Evolutionary conservation across 2,329 filamentous ascomycete genomes (phyloP).

Genomic region (Neofusicoccum laricinum): DNA sequence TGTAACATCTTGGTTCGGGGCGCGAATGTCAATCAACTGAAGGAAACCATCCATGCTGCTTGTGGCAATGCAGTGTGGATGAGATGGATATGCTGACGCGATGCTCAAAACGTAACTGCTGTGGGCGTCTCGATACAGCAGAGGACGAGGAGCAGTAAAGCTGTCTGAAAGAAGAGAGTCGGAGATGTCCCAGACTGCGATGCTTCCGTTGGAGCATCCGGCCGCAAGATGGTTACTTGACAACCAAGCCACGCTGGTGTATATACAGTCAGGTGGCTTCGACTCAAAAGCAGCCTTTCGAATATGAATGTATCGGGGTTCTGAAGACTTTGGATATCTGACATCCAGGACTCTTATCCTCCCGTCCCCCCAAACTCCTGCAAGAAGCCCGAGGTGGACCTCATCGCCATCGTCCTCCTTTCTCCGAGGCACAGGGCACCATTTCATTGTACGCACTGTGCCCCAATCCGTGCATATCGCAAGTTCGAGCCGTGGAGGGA

Average conservation of each 20-base stretch:
- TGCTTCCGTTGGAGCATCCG: constrained; percentile 55
- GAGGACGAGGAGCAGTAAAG: constrained; percentile 31
- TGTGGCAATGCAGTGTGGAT: constrained; percentile 52
- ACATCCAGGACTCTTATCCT: constrained; percentile 54
- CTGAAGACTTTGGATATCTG: constrained; percentile 17
- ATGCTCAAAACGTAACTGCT: constrained; percentile 49
- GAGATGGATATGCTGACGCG: constrained; percentile 52
- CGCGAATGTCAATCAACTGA: constrained; percentile 53
- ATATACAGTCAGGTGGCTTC: constrained; percentile 51
- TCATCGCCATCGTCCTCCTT: constrained; percentile 23
- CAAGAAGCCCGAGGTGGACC: constrained; percentile 51
- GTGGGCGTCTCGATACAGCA: constrained; percentile 43
- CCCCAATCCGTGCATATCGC: constrained; percentile 59
- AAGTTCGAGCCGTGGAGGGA: constrained; percentile 45
- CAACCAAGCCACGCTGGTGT: constrained; percentile 57
- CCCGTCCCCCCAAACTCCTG: constrained; percentile 59
- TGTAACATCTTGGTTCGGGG: constrained; percentile 43
- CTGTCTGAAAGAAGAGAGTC: constrained; percentile 31
- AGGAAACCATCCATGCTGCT: constrained; percentile 55
- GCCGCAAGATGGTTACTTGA: constrained; percentile 54
- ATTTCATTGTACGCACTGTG: constrained; percentile 52
- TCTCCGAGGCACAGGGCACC: constrained; percentile 51
- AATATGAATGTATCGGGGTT: constrained; percentile 39
- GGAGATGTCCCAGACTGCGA: constrained; percentile 53
- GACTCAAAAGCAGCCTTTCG: constrained; percentile 50